Evolutionary conservation across 2,329 filamentous ascomycete species (phyloP).

Genomic region (Penicillium sp.): DNA sequence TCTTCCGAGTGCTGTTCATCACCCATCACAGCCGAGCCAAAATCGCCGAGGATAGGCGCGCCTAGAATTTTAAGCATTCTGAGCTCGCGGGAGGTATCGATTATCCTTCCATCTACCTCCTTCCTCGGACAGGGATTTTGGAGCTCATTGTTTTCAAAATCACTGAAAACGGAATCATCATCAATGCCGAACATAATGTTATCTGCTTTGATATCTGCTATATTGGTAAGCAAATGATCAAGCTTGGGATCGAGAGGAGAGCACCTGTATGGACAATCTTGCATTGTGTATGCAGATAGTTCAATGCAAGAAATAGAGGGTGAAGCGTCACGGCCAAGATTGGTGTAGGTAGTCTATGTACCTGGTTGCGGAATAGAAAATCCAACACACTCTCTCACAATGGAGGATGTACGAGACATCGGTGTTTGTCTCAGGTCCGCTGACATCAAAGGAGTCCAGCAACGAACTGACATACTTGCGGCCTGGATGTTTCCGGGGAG

Average conservation of each 20-base stretch:
- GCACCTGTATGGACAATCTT: slow-evolving; percentile 12
- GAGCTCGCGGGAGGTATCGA: slow-evolving; percentile 48
- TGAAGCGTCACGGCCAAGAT: slow-evolving; percentile 11
- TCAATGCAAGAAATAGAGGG: slow-evolving; percentile 16
- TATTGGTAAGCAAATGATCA: neutral
- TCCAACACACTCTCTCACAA: slow-evolving; percentile 46
- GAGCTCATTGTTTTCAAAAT: slow-evolving; percentile 38
- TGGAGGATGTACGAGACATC: slow-evolving; percentile 43
- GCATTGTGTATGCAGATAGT: slow-evolving; percentile 20
- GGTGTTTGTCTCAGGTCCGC: slow-evolving; percentile 33
- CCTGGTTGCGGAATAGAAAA: slow-evolving; percentile 45
- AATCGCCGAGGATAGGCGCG: slow-evolving; percentile 50
- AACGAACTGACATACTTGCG: slow-evolving; percentile 30
- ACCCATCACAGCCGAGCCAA: slow-evolving; percentile 48
- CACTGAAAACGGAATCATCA: slow-evolving; percentile 43
- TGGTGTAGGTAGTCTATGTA: slow-evolving; percentile 32
- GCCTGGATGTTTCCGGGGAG: slow-evolving; percentile 31
- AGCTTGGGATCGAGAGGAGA: neutral
- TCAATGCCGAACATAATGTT: slow-evolving; percentile 49
- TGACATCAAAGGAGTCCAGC: slow-evolving; percentile 32
- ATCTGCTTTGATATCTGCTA: slow-evolving; percentile 47
- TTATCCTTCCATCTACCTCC: slow-evolving; percentile 39
- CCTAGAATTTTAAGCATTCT: slow-evolving; percentile 32
- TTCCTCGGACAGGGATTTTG: slow-evolving; percentile 46
- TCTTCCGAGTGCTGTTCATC: slow-evolving; percentile 33